Base-by-base conservation (phyloP, 495 filamentous ascomycete genomes). In the Chaetomium tenue region DNA sequence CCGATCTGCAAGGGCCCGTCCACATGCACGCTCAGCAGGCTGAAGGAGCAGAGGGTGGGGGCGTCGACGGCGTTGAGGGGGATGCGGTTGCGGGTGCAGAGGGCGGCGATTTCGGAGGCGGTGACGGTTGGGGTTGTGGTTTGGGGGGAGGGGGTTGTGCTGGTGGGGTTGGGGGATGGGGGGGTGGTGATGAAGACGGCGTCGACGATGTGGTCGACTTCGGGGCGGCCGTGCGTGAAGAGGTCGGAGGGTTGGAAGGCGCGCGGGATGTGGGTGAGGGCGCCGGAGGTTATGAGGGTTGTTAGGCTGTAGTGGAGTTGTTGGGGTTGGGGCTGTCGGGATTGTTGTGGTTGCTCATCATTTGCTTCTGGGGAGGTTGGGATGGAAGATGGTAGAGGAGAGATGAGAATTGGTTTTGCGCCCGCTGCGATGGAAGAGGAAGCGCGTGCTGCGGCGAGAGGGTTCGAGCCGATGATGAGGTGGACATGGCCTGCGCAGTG, bases 1-100 rank as follows among this genome's bases (percentile, higher is more conserved):
- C 93, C 94, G 66, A 98, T 89, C 70, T 98, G 94, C 33, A 98
- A 80, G 46, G 94, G 95, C 0, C 94, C 94, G 71, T 97, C 92
- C 51, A 85, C 86, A 72, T 97, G 88, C 6, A 89, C 92, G 30
- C 92, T 91, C 18, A 98, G 88, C 55, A 98, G 81, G 11, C 89
- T 90, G 74, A 98, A 98, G 13, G 91, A 88, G 76, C 91, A 96
- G n/a, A 97, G 86, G 44, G 84, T 81, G 0, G 93, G 92, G 1
- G 91, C 85, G 77, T 98, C 94, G 61, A 91, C 83, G 8, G 97
- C 91, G 75, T 98, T 98, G 69, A 98, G 82, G 9, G 95, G 93
- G 61, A 98, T 94, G 26, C 94, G 85, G 54, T 93, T 82, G 30
- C 88, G 82, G 48, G 83, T 83, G 74, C 94, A 98, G 13, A 91